phyloP scores from a whole-genome alignment of 129 eudicot genomes.

The sunflower (Helianthus annuus) region DNA sequence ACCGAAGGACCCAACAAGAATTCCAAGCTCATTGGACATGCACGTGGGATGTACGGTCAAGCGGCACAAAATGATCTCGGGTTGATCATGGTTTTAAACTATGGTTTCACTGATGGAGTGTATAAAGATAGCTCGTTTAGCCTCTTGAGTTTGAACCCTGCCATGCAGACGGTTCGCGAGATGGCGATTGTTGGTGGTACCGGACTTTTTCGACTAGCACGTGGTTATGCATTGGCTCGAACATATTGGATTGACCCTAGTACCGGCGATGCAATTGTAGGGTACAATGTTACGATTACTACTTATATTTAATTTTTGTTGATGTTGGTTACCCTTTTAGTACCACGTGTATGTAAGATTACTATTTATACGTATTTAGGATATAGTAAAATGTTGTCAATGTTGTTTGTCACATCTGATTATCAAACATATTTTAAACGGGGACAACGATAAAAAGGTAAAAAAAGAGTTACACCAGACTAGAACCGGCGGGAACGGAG shows the following conservation, averaged over 20 bases:
- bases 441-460: too few species aligned
- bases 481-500: too few species aligned
- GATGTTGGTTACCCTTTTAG: neutral
- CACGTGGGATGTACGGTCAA: slow-evolving; percentile 69
- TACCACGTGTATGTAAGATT: neutral
- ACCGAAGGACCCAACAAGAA: slow-evolving; percentile 64
- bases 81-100: slow-evolving; percentile 52
- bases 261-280: slow-evolving; percentile 69
- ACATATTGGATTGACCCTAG: slow-evolving; percentile 46
- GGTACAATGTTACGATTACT: slow-evolving; percentile 65
- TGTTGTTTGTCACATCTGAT: too few species aligned
- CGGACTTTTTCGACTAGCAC: slow-evolving; percentile 76
- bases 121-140: slow-evolving; percentile 76
- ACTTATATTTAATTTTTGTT: slow-evolving; percentile 44
- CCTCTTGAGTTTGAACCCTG: slow-evolving; percentile 52
- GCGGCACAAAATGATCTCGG: slow-evolving; percentile 45
- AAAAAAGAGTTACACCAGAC: too few species aligned
- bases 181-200: slow-evolving; percentile 80
- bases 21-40: slow-evolving; percentile 67
- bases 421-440: too few species aligned
- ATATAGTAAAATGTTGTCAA: too few species aligned
- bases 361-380: neutral
- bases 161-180: slow-evolving; percentile 48
- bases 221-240: slow-evolving; percentile 68
- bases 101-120: slow-evolving; percentile 55